phyloP scores from a whole-genome alignment of 1,284 basidiomycete genomes.

The Ceratorhiza oryzae-sativae region DNA sequence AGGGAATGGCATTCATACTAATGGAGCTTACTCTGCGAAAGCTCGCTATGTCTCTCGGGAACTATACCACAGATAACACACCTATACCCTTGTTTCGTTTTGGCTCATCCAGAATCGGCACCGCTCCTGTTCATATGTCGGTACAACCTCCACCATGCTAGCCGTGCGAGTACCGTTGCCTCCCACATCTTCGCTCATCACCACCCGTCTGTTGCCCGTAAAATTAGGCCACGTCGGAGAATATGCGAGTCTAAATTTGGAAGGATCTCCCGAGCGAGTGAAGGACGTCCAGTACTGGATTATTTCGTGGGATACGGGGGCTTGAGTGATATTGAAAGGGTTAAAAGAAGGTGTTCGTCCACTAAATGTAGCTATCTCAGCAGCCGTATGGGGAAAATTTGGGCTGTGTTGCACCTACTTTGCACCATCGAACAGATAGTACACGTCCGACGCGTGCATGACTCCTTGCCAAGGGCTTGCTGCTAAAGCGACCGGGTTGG shows the following conservation, averaged over 20 bases:
- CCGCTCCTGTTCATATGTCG: constrained; percentile 49
- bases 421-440: constrained; percentile 56
- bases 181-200: constrained; percentile 44
- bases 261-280: constrained; percentile 52
- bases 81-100: constrained; percentile 46
- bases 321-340: constrained; percentile 49
- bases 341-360: constrained; percentile 38
- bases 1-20: neutral
- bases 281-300: constrained; percentile 60
- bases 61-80: neutral
- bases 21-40: constrained; percentile 23
- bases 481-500: constrained; percentile 54
- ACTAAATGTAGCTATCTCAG: constrained; percentile 53
- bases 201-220: constrained; percentile 44
- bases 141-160: constrained; percentile 50
- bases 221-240: constrained; percentile 51
- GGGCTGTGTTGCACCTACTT: constrained; percentile 12
- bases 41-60: constrained; percentile 10
- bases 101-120: constrained; percentile 56
- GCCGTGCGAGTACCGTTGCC: constrained; percentile 38
- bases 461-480: constrained; percentile 53
- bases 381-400: constrained; percentile 3
- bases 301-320: constrained; percentile 53
- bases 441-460: constrained; percentile 58
- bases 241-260: constrained; percentile 46